Base-by-base conservation (phyloP, 2,329 filamentous ascomycete species). In the Paraphoma chrysanthemicola region DNA sequence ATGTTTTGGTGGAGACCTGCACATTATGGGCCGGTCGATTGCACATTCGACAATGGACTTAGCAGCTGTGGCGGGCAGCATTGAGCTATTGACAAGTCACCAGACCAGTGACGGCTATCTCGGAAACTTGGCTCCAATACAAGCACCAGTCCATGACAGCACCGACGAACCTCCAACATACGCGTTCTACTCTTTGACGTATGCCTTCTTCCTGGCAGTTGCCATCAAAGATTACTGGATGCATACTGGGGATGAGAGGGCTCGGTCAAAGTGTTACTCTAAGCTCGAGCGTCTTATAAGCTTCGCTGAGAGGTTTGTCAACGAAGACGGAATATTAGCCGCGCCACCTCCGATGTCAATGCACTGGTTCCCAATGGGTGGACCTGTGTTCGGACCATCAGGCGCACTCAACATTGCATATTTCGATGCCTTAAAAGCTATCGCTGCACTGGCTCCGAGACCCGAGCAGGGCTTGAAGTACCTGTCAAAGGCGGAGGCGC, bases 311-410 rank as follows among this genome's bases (percentile, higher is more conserved):
- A 5, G 28, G 5, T 38, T 38, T 3, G n/a, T 54, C n/a, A 51
- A 38, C n/a, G 41, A 55, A 10, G 12, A 38, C 11, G 51, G 56
- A 1, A 17, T 58, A 6, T 45, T 58, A 10, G 10, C 50, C 6
- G 56, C 51, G 4, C 52, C 52, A 14, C 56, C 56, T 6, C 48
- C 51, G 11, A 30, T 58, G 2, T 58, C 56, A 16, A 48, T 58
- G 56, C 51, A 54, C 31, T 58, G 51, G 56, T 58, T 58, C 16
- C 56, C 56, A 11, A 52, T 58, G 30, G 56, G 56, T 16, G 56
- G 56, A 10, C 56, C 56, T 2, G 48, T 58, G 7, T 58, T 58
- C 41, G 56, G 56, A 6, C 31, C 51, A 6, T 58, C 56, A 11
- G 38, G 48, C n/a, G 46, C 48, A 2, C 29, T 58, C 11, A 58